These are phyloP conservation scores for Marchantia polymorpha DNA, from an alignment of 225 moss, liverwort and hornwort genomes.

Conservation along the genomic window DNA sequence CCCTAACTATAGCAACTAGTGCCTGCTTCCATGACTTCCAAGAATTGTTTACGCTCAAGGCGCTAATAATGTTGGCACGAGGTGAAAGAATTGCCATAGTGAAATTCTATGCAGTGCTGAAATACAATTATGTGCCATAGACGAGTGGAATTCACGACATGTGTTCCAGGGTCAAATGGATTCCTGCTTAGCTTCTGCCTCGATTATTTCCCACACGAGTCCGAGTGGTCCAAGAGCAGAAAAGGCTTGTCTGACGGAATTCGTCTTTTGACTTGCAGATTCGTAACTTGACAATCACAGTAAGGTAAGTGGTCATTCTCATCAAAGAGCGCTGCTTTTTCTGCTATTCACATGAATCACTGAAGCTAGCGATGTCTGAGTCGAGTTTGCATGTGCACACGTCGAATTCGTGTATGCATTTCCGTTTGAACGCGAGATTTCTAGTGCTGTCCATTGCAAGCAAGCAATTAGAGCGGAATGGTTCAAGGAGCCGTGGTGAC, in stretches of 20 bases:
- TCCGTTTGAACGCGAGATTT: background rate
- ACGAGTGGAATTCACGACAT: background rate
- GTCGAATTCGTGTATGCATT: background rate
- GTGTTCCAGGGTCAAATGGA: background rate
- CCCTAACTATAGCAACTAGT: background rate
- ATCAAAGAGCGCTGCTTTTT: background rate
- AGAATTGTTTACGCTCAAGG: no score
- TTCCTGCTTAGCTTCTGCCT: background rate
- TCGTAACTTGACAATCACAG: slow-evolving; percentile 90
- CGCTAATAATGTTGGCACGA: no score
- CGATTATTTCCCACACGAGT: background rate
- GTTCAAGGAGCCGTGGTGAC: background rate
- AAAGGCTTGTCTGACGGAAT: background rate
- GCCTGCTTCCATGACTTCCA: background rate
- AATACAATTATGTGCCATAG: background rate
- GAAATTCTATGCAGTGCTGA: no score
- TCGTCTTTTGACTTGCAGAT: slow-evolving; percentile 40
- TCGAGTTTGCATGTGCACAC: no score
- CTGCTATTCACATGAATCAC: background rate
- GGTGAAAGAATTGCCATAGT: no score
- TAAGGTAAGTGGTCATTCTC: slow-evolving; percentile 45
- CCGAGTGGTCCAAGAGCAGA: no score
- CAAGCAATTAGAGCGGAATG: background rate
- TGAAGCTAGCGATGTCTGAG: no score
- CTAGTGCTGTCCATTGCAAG: background rate